These are phyloP conservation scores for Alopecurus myosuroides DNA, from an alignment of 176 grass and related monocot genomes.

Conservation along the genomic window DNA sequence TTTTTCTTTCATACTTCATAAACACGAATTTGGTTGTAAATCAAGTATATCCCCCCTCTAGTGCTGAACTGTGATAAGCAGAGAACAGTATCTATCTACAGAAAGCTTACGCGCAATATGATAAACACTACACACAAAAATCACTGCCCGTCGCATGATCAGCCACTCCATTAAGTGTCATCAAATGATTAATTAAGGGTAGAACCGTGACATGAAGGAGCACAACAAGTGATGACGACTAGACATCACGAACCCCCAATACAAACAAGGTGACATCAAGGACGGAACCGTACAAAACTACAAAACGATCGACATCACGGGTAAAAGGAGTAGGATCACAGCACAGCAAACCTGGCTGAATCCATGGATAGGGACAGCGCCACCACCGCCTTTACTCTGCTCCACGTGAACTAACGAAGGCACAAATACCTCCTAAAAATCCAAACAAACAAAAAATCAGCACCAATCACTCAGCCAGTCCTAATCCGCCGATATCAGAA, in stretches of 20 bases:
- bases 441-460: conserved; percentile 7
- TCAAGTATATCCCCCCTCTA: neutral
- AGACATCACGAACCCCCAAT: neutral
- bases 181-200: neutral
- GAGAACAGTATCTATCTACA: neutral
- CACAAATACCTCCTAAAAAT: conserved; percentile 39
- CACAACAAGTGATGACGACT: neutral
- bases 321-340: neutral
- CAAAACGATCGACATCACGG: conserved; percentile 1
- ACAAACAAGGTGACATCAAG: neutral
- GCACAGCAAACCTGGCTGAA: conserved; percentile 9
- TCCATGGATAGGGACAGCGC: neutral
- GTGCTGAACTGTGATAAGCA: neutral
- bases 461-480: neutral
- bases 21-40: neutral
- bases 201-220: neutral
- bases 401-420: conserved; percentile 22
- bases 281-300: conserved; percentile 4
- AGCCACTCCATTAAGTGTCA: neutral
- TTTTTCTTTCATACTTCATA: neutral
- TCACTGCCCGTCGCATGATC: neutral
- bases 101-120: neutral
- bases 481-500: no score
- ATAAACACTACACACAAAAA: neutral
- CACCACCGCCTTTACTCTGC: neutral